These are phyloP conservation scores for Serendipita sp. DNA, from an alignment of 768 basidiomycete species.

Conservation along the genomic window DNA sequence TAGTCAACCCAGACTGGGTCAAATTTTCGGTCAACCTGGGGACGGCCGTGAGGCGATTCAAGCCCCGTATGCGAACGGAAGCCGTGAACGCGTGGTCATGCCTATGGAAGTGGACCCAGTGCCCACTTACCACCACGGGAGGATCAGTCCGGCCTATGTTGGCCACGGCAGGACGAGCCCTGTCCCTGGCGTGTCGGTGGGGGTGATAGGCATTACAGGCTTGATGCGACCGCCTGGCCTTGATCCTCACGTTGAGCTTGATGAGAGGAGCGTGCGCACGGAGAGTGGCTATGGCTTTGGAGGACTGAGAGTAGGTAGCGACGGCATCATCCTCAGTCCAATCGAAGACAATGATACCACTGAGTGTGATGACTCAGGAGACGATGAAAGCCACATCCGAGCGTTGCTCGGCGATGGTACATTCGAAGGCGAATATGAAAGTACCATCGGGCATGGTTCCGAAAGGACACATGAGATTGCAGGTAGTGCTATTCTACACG, in stretches of 20 bases:
- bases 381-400: neutral
- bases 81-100: neutral
- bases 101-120: neutral
- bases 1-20: neutral
- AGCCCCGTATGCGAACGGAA: neutral
- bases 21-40: neutral
- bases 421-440: constrained; percentile 4
- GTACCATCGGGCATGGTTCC: neutral
- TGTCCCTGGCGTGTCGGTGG: neutral
- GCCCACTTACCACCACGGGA: neutral
- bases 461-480: neutral
- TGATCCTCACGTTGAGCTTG: neutral
- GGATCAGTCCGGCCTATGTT: neutral
- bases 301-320: neutral
- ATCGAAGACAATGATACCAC: neutral
- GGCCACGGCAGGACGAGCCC: neutral
- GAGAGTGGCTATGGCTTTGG: constrained; percentile 2
- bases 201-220: neutral
- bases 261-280: neutral
- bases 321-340: constrained; percentile 4
- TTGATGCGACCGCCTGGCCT: constrained; percentile 1
- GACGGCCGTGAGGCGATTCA: neutral
- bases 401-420: neutral
- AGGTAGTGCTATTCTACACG: no score
- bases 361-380: neutral